Evolutionary conservation across 192 early-diverging fungal genomes (phyloP).

Genomic region (Allomyces arbusculus): DNA sequence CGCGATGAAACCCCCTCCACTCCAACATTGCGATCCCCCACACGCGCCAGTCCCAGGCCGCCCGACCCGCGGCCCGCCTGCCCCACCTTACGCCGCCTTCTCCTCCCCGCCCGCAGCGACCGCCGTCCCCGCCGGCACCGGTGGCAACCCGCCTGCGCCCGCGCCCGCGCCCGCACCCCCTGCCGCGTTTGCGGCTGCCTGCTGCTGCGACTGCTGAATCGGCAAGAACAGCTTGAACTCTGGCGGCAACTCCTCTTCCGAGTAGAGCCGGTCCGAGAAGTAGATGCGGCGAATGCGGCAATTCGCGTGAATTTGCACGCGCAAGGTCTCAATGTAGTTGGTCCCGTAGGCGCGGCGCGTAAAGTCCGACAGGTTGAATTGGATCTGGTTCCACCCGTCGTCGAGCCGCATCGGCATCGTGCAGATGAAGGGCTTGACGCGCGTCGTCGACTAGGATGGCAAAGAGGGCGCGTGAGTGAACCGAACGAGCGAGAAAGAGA

Average conservation of each 20-base stretch:
- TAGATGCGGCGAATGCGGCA: slow-evolving; percentile 69
- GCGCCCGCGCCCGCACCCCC: too few species aligned
- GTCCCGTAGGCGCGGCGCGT: slow-evolving; percentile 75
- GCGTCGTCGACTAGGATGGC: slow-evolving; percentile 39
- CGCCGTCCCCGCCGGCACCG: too few species aligned
- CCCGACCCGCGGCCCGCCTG: too few species aligned
- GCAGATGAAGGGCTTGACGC: slow-evolving; percentile 68
- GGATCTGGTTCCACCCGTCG: slow-evolving; percentile 89
- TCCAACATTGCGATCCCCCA: too few species aligned
- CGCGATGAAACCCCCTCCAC: too few species aligned
- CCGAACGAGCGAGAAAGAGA: slow-evolving; percentile 3
- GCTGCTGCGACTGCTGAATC: slow-evolving; percentile 28
- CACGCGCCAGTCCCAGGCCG: too few species aligned
- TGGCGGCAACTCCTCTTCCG: slow-evolving; percentile 77
- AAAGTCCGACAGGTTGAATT: slow-evolving; percentile 72
- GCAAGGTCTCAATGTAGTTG: slow-evolving; percentile 60
- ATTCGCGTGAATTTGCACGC: slow-evolving; percentile 83
- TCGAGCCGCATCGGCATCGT: slow-evolving; percentile 87
- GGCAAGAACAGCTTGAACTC: slow-evolving; percentile 83
- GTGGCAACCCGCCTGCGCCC: too few species aligned
- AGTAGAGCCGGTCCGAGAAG: slow-evolving; percentile 75
- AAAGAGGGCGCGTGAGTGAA: neutral
- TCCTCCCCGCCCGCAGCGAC: too few species aligned
- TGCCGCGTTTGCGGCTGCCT: neutral
- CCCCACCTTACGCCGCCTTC: too few species aligned